Evolutionary conservation across 1,284 basidiomycete species (phyloP).

Genomic region (Pseudozyma hubeiensis): DNA sequence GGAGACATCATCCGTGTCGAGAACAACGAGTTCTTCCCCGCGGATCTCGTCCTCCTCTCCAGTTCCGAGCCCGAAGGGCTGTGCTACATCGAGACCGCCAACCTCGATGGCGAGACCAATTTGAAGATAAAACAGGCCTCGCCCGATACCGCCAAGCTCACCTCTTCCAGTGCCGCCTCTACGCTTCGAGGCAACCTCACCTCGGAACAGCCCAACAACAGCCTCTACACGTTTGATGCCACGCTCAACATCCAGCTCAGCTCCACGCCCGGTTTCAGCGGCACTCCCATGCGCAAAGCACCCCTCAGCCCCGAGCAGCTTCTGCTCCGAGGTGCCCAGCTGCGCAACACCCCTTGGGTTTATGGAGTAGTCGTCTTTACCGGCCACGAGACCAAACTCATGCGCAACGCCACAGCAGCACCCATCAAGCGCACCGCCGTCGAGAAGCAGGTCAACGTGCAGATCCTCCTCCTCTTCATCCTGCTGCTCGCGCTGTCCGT

Average conservation of each 20-base stretch:
- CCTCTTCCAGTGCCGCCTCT: slow-evolving; percentile 80
- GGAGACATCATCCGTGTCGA: slow-evolving; percentile 93
- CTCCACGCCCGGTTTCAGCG: slow-evolving; percentile 62
- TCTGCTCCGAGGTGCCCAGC: slow-evolving; percentile 90
- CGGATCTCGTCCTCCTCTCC: slow-evolving; percentile 87
- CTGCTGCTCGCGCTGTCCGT: slow-evolving; percentile 87
- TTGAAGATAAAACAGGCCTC: slow-evolving; percentile 98
- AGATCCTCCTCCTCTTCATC: slow-evolving; percentile 95
- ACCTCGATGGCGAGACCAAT: slow-evolving; percentile 98
- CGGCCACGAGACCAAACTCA: slow-evolving; percentile 97
- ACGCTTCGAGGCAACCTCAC: slow-evolving; percentile 83
- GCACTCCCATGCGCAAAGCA: slow-evolving; percentile 70
- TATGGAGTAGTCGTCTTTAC: slow-evolving; percentile 95
- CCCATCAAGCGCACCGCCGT: slow-evolving; percentile 97
- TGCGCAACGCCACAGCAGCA: slow-evolving; percentile 88
- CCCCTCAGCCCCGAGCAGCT: slow-evolving; percentile 95
- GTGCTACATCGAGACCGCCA: slow-evolving; percentile 97
- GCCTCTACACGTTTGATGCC: slow-evolving; percentile 92
- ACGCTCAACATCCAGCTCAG: slow-evolving; percentile 74
- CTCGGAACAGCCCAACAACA: slow-evolving; percentile 97
- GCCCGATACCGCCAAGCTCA: slow-evolving; percentile 81
- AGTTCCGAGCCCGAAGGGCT: slow-evolving; percentile 96
- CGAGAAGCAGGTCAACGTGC: slow-evolving; percentile 93
- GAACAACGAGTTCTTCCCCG: slow-evolving; percentile 93
- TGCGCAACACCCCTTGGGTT: slow-evolving; percentile 95